Percentiles rank a stretch among this genome's conserved stretches.
These are phyloP conservation scores for Rhododendron vialii DNA, from an alignment of 148 eudicot species.

Conservation along the genomic window DNA sequence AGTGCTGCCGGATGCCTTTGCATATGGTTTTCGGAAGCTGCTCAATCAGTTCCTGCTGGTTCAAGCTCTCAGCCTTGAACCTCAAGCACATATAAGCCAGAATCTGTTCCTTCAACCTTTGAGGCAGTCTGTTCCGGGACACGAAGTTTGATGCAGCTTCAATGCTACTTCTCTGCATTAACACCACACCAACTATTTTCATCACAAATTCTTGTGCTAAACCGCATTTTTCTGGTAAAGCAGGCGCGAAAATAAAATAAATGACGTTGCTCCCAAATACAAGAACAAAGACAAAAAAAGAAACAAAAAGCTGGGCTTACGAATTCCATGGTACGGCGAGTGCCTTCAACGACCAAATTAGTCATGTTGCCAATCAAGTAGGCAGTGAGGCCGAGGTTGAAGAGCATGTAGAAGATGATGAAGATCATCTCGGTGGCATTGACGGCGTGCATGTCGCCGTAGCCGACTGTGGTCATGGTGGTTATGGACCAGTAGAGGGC, in stretches of 20 bases:
- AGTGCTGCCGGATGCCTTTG: constrained; percentile 61
- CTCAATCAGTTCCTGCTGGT: constrained; percentile 72
- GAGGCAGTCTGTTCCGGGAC: constrained; percentile 60
- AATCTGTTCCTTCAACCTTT: constrained; percentile 69
- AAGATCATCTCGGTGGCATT: constrained; percentile 80
- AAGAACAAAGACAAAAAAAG: too few relatives aligned
- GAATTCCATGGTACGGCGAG: constrained; percentile 83
- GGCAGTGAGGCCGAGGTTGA: constrained; percentile 83
- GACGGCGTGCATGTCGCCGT: constrained; percentile 85
- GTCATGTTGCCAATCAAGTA: constrained; percentile 95
- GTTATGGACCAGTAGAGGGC: constrained; percentile 90
- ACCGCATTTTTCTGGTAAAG: not conserved
- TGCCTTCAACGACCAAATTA: constrained; percentile 80
- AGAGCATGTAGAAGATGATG: constrained; percentile 75
- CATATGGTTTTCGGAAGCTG: constrained; percentile 69
- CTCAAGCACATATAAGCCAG: constrained; percentile 82
- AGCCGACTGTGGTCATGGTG: constrained; percentile 86
- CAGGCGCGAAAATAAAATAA: not conserved
- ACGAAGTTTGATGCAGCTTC: constrained; percentile 79
- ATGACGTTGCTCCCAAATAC: not conserved
- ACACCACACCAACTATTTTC: not conserved
- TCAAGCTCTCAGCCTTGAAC: constrained; percentile 85
- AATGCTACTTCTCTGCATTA: constrained; percentile 54
- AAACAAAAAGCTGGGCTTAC: constrained; percentile 33
- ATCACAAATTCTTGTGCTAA: not conserved